Percentiles rank a stretch among this genome's conserved stretches.
These are phyloP conservation scores for Pyricularia pennisetigena DNA, from an alignment of 2,329 filamentous ascomycete genomes.

Conservation along the genomic window DNA sequence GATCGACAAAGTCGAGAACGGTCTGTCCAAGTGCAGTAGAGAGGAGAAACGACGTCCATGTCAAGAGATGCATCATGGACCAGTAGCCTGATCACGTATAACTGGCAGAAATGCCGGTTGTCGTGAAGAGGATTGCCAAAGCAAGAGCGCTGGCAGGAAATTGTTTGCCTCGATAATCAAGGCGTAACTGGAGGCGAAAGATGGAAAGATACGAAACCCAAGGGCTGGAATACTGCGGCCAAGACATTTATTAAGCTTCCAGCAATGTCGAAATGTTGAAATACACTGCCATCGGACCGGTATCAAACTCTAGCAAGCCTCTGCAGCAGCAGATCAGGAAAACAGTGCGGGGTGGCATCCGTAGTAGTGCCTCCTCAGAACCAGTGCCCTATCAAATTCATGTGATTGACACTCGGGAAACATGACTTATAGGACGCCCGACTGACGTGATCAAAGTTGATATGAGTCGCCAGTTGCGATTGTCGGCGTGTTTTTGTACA, in stretches of 20 bases:
- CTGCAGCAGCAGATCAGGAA: not conserved
- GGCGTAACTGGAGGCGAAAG: not conserved
- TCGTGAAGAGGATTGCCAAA: not conserved
- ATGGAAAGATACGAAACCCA: not conserved
- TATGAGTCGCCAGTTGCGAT: not conserved
- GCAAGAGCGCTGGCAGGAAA: not conserved
- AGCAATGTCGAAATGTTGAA: not conserved
- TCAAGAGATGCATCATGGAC: not conserved
- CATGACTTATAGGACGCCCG: not conserved
- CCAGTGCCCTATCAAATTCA: not conserved
- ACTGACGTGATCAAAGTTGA: not conserved
- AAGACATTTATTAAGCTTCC: not conserved
- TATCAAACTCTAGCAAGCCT: not conserved
- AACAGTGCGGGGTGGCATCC: not conserved
- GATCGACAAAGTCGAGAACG: conserved; percentile 15
- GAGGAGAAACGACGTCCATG: not conserved
- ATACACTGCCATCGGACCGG: not conserved
- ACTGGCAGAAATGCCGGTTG: not conserved
- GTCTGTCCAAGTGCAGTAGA: conserved; percentile 1
- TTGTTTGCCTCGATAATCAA: not conserved
- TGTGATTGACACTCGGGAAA: not conserved
- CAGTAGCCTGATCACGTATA: not conserved
- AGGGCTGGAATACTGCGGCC: not conserved
- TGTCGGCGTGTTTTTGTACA: not conserved
- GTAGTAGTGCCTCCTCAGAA: not conserved